Evolutionary conservation across 2,329 filamentous ascomycete genomes (phyloP).

Genomic region (Pseudogymnoascus sp.): DNA sequence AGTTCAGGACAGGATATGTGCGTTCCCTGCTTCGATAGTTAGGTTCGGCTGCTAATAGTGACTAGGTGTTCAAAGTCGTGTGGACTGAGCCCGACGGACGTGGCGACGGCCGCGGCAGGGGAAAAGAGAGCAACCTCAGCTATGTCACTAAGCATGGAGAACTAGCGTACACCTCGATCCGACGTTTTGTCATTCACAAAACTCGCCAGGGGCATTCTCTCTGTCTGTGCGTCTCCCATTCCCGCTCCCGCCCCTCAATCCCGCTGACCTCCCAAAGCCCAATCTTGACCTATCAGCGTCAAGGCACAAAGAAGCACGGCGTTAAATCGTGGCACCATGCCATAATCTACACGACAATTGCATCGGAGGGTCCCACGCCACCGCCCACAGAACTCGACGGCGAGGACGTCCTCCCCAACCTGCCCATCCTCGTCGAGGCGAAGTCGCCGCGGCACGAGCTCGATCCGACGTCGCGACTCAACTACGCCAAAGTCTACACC

Average conservation of each 20-base stretch:
- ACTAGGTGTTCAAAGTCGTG: constrained; percentile 17
- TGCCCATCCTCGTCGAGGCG: constrained; percentile 12
- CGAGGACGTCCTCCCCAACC: constrained; percentile 8
- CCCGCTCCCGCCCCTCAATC: background rate
- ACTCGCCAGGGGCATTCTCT: constrained; percentile 8
- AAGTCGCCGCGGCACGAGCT: constrained; percentile 11
- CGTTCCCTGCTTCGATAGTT: background rate
- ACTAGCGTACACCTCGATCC: constrained; percentile 10
- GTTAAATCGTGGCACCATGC: constrained; percentile 20
- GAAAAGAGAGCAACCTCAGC: background rate
- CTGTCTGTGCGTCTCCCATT: constrained; percentile 17
- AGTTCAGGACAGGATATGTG: background rate
- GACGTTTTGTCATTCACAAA: constrained; percentile 13
- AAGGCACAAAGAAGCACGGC: constrained; percentile 18
- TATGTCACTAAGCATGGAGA: background rate
- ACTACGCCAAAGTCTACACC: constrained; percentile 26
- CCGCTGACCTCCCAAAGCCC: constrained; percentile 12
- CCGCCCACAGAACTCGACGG: background rate
- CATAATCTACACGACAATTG: constrained; percentile 12
- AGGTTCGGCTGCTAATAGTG: background rate
- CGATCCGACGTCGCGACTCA: constrained; percentile 17
- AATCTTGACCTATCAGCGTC: constrained; percentile 17
- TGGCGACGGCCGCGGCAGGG: background rate
- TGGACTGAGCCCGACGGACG: constrained; percentile 15
- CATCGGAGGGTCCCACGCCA: background rate